Conservation (phyloP, 805 yeast species). For the Myxozyma sirexii region DNA sequence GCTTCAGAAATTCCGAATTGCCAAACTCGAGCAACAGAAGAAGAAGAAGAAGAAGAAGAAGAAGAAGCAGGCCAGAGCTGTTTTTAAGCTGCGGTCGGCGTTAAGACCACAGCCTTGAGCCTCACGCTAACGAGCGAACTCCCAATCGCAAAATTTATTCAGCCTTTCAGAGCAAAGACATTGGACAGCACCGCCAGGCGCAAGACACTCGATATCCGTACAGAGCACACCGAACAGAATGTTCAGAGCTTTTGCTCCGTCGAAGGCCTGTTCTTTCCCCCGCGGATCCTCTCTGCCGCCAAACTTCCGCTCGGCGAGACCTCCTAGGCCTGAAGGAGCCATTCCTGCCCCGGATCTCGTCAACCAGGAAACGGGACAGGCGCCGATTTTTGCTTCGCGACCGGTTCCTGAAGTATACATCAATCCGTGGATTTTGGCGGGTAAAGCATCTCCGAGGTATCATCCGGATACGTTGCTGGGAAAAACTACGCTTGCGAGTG, state of each 20-base stretch:
- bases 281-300: not conserved
- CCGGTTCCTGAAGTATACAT: slow-evolving; percentile 15
- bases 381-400: slow-evolving; percentile 2
- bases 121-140: not conserved
- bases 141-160: not conserved
- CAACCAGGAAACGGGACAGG: not conserved
- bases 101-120: slow-evolving; percentile 1
- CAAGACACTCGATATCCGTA: no score
- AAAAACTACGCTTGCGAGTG: slow-evolving; percentile 13
- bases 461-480: slow-evolving; percentile 27
- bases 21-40: no score
- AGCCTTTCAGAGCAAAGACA: not conserved
- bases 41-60: no score
- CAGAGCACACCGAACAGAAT: no score
- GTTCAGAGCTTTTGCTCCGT: not conserved
- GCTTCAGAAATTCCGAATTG: no score
- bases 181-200: not conserved
- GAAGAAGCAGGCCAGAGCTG: not conserved
- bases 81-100: not conserved
- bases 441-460: slow-evolving; percentile 9
- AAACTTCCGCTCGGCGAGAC: not conserved
- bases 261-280: not conserved
- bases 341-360: slow-evolving; percentile 11
- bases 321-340: not conserved
- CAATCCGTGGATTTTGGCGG: slow-evolving; percentile 11